Percentiles rank a stretch among this genome's conserved stretches.
Conservation (phyloP, 2,329 filamentous ascomycete genomes). For the Colletotrichum orchidophilum region DNA sequence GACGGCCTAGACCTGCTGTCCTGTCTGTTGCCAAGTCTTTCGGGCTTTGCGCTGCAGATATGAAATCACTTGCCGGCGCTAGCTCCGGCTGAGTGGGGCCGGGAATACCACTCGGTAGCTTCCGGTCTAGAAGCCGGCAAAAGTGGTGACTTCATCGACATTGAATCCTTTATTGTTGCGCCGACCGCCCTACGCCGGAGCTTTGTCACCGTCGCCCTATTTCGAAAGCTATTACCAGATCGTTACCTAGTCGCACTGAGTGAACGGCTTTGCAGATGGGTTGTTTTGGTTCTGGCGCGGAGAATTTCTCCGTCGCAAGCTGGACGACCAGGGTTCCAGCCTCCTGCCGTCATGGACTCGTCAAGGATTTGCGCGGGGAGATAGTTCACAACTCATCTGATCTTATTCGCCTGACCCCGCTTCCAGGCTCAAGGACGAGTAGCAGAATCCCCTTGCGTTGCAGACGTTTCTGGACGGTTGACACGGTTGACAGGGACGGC, state of each 20-base stretch:
- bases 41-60: not conserved
- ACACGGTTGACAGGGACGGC: not conserved
- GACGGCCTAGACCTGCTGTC: not conserved
- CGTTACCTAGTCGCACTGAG: not conserved
- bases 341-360: slow-evolving; percentile 17
- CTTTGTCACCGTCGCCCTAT: not conserved
- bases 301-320: not conserved
- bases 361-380: not conserved
- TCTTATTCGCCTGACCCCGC: not conserved
- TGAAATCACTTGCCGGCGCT: slow-evolving; percentile 25
- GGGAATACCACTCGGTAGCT: slow-evolving; percentile 16
- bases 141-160: slow-evolving; percentile 34
- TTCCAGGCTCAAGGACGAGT: not conserved
- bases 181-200: not conserved
- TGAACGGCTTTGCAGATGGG: not conserved
- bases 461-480: not conserved
- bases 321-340: not conserved
- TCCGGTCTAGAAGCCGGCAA: slow-evolving; percentile 10
- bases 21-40: not conserved
- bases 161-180: not conserved
- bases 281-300: not conserved
- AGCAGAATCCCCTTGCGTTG: not conserved
- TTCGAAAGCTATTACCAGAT: not conserved
- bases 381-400: not conserved
- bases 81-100: slow-evolving; percentile 21